Base-by-base conservation (phyloP, 2,329 filamentous ascomycete species). In the Pyrenophora graminea region DNA sequence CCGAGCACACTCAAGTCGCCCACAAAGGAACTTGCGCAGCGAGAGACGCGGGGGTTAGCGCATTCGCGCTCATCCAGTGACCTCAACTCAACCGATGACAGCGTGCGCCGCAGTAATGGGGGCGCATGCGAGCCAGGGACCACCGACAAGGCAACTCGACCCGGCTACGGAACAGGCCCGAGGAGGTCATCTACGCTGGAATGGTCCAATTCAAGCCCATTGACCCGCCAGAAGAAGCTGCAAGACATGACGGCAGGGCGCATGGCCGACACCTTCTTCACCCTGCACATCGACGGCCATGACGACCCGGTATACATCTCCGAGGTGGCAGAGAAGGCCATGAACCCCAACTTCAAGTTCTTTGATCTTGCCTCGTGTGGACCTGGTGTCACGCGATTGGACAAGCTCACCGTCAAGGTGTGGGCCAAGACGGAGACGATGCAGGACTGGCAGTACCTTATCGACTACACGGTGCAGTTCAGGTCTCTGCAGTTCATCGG, bases 231-330 rank as follows among this genome's bases (percentile, higher is more conserved):
- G 77, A 85, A 85, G 72, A 87, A 86, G 68, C 77, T 96, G 36
- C 89, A 94, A 71, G 81, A 86, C 59, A 82, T 90, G 6, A 84
- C 89, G 23, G 84, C 86, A 45, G 83, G 80, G 62, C 82, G 85
- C 44, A 86, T 94, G 74, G 90, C 87, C n/a, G 89, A 97, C 74
- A 86, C 87, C 13, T 97, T 96, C 80, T 94, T 96, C 72, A 89
- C 90, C 2, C 70, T 97, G 44, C 92, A 97, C 71, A 83, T 86
- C 39, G 77, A 83, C 1, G 82, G 76, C 3, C 74, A 85, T 44
- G 67, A 59, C 10, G 86, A 90, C 13, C 91, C 93, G 0, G 76
- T 97, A n/a, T 97, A 97, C 71, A 84, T 96, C 63, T 96, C 91
- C 67, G 93, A 97, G 74, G 80, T 88, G 18, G 83, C 86, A 23